phyloP scores from a whole-genome alignment of 2,329 filamentous ascomycete genomes.

The Fusarium marasasianum region DNA sequence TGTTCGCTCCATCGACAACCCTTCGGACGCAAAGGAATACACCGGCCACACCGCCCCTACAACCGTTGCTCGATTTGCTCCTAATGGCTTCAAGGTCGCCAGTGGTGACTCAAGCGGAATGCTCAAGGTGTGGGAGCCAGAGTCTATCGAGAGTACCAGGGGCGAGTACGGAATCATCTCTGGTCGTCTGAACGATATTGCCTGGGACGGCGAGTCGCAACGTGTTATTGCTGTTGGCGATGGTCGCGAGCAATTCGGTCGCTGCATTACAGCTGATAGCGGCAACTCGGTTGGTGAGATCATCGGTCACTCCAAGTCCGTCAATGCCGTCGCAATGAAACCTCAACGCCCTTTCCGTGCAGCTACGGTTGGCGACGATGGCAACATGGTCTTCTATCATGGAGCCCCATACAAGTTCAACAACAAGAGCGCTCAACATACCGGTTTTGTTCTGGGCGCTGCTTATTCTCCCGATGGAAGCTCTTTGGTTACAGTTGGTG shows the following conservation, averaged over 20 bases:
- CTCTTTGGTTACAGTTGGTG: conserved; percentile 85
- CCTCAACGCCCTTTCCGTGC: conserved; percentile 91
- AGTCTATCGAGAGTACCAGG: conserved; percentile 85
- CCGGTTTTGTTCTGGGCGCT: conserved; percentile 87
- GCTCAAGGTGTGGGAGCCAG: conserved; percentile 92
- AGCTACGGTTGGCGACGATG: conserved; percentile 91
- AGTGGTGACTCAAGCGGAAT: conserved; percentile 87
- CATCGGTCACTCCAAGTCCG: conserved; percentile 85
- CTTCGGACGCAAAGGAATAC: conserved; percentile 86
- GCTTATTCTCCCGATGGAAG: conserved; percentile 91
- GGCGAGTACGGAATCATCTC: conserved; percentile 95
- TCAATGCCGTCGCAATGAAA: conserved; percentile 91
- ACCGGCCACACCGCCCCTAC: conserved; percentile 88
- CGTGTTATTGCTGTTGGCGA: conserved; percentile 96
- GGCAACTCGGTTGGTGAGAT: conserved; percentile 97
- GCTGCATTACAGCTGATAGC: conserved; percentile 94
- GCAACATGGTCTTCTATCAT: conserved; percentile 89
- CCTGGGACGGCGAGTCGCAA: conserved; percentile 97
- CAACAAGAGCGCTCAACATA: conserved; percentile 82
- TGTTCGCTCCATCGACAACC: conserved; percentile 91
- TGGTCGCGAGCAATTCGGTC: conserved; percentile 91
- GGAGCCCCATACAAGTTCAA: conserved; percentile 97
- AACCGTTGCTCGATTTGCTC: conserved; percentile 92
- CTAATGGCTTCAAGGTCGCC: conserved; percentile 93
- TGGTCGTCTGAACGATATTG: conserved; percentile 93